Base-by-base conservation (phyloP, 108 stramenopile genomes). In the Pseudonitzschia multiseries region DNA sequence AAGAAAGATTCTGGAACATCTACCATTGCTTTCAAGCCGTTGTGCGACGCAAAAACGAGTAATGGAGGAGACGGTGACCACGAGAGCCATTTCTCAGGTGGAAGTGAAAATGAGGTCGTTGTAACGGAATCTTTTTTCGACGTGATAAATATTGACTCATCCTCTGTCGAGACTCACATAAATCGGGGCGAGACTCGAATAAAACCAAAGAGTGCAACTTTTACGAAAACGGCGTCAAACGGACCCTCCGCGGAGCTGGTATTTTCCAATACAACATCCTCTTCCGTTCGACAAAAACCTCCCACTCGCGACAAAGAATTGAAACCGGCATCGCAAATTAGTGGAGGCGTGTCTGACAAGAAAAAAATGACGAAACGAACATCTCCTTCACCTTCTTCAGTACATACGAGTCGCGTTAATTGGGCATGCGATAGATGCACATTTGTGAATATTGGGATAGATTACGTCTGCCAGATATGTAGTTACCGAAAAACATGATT, bases 341-440 rank as follows among this genome's bases (percentile, higher is more conserved):
- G 9, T 48, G 46, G 14, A 48, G 12, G 18, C 46, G 12, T 2
- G 46, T 14, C 46, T 18, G 18, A 48, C 17, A 14, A 18, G 12
- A 48, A 2, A 18, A 48, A 48, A 48, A 5, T 14, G 46, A 14
- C 46, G 46, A 62, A 5, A 40, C 29, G 61, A 62, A 12, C 26
- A 15, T 40, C 61, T 0, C 0, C 61, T 62, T 62, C 33, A 17
- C 32, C 61, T 21, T 26, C 57, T 15, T 62, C 20, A 33, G 32
- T 31, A 17, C 0, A 15, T 48, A 48, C 24, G 21, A 56, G 5
- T 56, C 54, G 54, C n/a, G 24, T 56, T 12, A 14, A 26, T 33
- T 62, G 61, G 61, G 36, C 36, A 33, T 62, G 61, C 33, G n/a
- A 33, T 31, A 10, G 40, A 21, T 62, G 61, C 61, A 62, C 61